Base-by-base conservation (phyloP, 306 rosid species). In the Rosa rugosa region DNA sequence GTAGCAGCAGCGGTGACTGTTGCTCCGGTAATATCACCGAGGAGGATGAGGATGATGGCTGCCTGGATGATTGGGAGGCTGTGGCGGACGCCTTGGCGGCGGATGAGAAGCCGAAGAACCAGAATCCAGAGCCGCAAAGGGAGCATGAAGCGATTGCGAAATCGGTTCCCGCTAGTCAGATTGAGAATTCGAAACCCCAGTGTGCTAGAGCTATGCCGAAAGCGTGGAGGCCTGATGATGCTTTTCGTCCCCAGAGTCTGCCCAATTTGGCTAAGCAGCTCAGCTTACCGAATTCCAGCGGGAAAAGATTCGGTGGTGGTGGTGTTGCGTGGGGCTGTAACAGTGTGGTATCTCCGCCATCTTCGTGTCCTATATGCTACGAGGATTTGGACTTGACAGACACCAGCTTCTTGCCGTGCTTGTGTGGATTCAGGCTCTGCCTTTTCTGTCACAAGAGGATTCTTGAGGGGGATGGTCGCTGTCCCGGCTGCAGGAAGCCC, bases 31-130 rank as follows among this genome's bases (percentile, higher is more conserved):
- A 90, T 84, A 76, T 91, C 63, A 89, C 97, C 0, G 98, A 90
- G 57, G 92, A 92, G 46, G 92, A 92, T 23, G 91, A 78, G 6
- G 91, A 90, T 80, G 98, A 91, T 83, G 99, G 80, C 6, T 89
- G 97, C 81, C 86, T 95, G 87, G 99, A 95, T 84, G 99, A 95
- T 84, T 95, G 99, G 99, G 99, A 95, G 90, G 97, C 96, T 47
- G 67, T 95, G 90, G 99, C 99, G 3, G 99, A 95, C 80, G 97
- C 99, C 71, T 83, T 93, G 82, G 98, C 93, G 25, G 98, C 97
- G 71, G 77, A 88, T 73, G 99, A 91, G 79, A 90, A 88, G 90
- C 87, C 40, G 10, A 74, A 81, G 60, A 86, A 38, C 38, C 85
- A 73, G 47, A 73, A 84, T 69, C 64, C 77, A 0, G 91, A 90